phyloP scores from a whole-genome alignment of 345 rosid genomes.

The Corchorus capsularis region DNA sequence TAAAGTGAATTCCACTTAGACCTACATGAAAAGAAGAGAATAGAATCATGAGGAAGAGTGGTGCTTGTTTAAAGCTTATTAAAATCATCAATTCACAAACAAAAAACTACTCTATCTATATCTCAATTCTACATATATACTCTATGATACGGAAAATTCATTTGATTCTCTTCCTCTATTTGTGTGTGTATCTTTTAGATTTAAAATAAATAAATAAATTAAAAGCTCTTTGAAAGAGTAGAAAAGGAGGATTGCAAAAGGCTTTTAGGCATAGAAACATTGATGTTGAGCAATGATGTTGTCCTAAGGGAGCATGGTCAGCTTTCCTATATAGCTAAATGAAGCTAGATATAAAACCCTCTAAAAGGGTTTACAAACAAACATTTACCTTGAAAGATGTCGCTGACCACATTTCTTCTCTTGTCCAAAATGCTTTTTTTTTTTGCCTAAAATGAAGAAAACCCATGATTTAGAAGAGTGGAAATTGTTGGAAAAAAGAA shows the following conservation, averaged over 20 bases:
- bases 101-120: background rate
- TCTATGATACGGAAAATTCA: conserved; percentile 2
- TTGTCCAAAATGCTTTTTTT: background rate
- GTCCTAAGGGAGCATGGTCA: conserved; percentile 37
- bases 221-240: conserved; percentile 27
- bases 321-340: conserved; percentile 30
- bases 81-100: conserved; percentile 12
- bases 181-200: conserved; percentile 20
- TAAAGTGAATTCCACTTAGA: conserved; percentile 41
- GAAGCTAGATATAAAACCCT: conserved; percentile 15
- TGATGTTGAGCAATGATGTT: conserved; percentile 47
- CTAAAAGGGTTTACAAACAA: conserved; percentile 19
- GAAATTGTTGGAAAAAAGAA: conserved; percentile 9
- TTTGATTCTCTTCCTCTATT: conserved; percentile 20
- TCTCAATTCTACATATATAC: background rate
- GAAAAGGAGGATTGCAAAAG: conserved; percentile 30
- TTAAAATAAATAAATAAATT: background rate
- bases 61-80: conserved; percentile 22
- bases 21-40: conserved; percentile 57
- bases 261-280: conserved; percentile 32
- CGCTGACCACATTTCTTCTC: conserved; percentile 10
- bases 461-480: conserved; percentile 28
- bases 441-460: background rate
- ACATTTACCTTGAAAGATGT: conserved; percentile 28
- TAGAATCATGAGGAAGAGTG: conserved; percentile 48